Conservation (phyloP, 768 basidiomycete genomes). For the Pleurotus salmoneostramineus region DNA sequence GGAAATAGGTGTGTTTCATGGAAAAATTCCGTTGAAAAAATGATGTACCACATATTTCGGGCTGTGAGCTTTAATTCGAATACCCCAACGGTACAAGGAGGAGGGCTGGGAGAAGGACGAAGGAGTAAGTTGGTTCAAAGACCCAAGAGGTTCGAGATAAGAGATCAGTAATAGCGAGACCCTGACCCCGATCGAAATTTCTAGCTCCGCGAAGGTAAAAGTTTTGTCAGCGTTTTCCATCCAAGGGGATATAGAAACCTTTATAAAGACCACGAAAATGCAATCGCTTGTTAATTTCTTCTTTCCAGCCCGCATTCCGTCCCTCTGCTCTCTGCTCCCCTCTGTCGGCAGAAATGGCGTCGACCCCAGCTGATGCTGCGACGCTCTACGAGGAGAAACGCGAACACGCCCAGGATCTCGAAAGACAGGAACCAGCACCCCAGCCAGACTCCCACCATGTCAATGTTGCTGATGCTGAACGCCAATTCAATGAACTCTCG, state of each 20-base stretch:
- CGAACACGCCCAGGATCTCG: not conserved
- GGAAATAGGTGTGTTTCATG: too few relatives aligned
- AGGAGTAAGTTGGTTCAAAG: not conserved
- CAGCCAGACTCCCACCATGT: constrained; percentile 27
- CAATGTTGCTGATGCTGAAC: constrained; percentile 47
- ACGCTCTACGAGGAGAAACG: constrained; percentile 23
- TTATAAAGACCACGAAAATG: not conserved
- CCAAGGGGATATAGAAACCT: not conserved
- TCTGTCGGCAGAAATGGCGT: not conserved
- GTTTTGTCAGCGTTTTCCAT: constrained; percentile 5
- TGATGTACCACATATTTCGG: too few relatives aligned
- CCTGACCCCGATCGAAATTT: constrained; percentile 2
- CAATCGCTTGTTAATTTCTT: not conserved
- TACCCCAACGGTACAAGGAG: too few relatives aligned
- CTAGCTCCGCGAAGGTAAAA: not conserved
- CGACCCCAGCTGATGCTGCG: constrained; percentile 21
- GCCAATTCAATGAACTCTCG: constrained; percentile 52
- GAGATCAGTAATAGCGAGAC: not conserved
- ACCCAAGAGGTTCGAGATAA: not conserved
- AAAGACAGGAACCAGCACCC: constrained; percentile 7
- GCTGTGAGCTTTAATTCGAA: too few relatives aligned
- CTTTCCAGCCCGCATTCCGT: constrained; percentile 1
- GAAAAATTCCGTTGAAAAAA: too few relatives aligned
- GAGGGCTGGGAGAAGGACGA: not conserved
- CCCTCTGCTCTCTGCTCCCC: not conserved